Evolutionary conservation across 1,284 basidiomycete species (phyloP), one percentile per base, ranked within the genome.

Genomic region (Cutaneotrichosporon mucoides): DNA sequence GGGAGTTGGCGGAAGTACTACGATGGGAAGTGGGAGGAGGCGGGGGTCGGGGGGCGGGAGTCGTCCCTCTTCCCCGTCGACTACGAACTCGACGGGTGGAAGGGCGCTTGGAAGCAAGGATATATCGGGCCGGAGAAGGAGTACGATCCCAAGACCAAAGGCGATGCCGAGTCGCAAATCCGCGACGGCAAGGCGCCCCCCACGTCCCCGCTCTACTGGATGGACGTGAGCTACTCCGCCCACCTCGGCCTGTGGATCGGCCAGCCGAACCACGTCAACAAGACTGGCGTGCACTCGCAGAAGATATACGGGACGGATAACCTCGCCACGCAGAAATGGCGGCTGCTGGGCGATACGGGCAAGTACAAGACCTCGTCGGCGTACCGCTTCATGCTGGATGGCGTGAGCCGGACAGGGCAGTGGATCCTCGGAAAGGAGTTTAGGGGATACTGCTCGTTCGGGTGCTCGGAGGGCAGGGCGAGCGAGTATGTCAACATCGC

Each of bases 311-410:
- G 41, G 4, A 53, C 45, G n/a, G 37, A 51, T 37, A 45, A 60
- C 50, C 58, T 63, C 41, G 33, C 35, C 6, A 52, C 49, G 5
- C 62, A 60, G 41, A 38, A 46, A 34, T 63, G 62, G 62, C 24
- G 2, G 6, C 44, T 55, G 1, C n/a, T 60, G 15, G 62, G 59
- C 45, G 43, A 60, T 49, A 60, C 59, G 24, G 62, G 62, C 16
- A 35, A n/a, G 5, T 63, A 63, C 56, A 37, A 15, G 49, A 60
- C 59, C 1, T 49, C 53, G 2, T 53, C 49, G 24, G 52, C 49
- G 46, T 63, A 63, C 50, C 58, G 62, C 36, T 63, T 56, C 58
- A 43, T 60, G 36, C 45, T 63, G 1, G 59, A 63, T 50, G 4
- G 24, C 3, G 53, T 37, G 4, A 49, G 41, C 34, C 16, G 16